Percentiles rank a stretch among this genome's conserved stretches.
These are phyloP conservation scores for Manihot esculenta DNA, from an alignment of 441 rosid species.

Conservation along the genomic window DNA sequence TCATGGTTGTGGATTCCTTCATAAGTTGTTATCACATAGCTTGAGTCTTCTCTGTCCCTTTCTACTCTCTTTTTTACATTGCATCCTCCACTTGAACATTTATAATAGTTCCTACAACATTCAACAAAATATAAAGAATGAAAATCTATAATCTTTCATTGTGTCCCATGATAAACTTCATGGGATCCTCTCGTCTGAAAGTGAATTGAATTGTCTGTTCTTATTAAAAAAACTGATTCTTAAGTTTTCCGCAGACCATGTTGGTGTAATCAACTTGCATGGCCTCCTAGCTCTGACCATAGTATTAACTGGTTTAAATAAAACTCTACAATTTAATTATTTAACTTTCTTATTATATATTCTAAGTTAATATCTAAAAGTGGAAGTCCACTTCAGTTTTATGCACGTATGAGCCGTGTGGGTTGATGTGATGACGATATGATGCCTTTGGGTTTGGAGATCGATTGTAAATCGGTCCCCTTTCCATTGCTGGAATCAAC, in stretches of 20 bases:
- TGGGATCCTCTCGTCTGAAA: too few relatives aligned
- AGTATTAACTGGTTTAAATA: too few relatives aligned
- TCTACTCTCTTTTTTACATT: constrained; percentile 76
- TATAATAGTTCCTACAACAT: constrained; percentile 62
- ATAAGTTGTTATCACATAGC: constrained; percentile 66
- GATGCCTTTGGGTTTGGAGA: background rate
- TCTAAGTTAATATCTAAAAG: too few relatives aligned
- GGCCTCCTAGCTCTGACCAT: too few relatives aligned
- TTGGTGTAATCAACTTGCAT: too few relatives aligned
- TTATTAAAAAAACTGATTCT: background rate
- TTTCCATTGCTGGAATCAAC: background rate
- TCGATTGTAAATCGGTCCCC: background rate
- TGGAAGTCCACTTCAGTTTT: background rate
- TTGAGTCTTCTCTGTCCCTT: constrained; percentile 59
- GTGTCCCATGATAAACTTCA: too few relatives aligned
- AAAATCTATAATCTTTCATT: too few relatives aligned
- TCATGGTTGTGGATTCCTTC: constrained; percentile 77
- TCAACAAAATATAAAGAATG: too few relatives aligned
- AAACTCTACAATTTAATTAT: too few relatives aligned
- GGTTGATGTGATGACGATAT: background rate
- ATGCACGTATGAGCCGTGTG: background rate
- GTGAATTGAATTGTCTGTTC: too few relatives aligned
- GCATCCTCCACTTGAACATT: constrained; percentile 67
- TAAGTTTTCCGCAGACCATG: background rate
- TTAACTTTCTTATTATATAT: too few relatives aligned